phyloP scores from a whole-genome alignment of 345 rosid genomes.

The Populus davidiana region DNA sequence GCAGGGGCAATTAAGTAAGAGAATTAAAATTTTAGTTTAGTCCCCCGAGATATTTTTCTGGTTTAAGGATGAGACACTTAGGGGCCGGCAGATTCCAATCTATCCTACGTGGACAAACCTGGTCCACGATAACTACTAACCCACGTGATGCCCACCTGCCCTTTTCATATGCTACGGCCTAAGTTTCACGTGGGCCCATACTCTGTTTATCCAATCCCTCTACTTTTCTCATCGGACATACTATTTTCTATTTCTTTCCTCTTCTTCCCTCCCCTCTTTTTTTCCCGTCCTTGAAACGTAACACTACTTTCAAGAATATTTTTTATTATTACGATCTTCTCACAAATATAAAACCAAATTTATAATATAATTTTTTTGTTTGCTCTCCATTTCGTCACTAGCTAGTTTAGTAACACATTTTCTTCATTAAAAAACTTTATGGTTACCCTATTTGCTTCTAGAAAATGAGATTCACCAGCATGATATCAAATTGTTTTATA shows the following conservation, averaged over 20 bases:
- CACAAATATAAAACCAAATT: no score
- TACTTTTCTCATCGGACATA: no score
- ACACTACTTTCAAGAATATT: no score
- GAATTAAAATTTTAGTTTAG: background rate
- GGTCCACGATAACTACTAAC: conserved; percentile 23
- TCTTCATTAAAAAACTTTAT: background rate
- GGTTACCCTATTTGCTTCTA: background rate
- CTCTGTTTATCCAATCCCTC: background rate
- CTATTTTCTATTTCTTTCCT: no score
- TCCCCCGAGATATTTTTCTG: background rate
- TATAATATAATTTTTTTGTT: no score
- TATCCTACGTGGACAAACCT: conserved; percentile 49
- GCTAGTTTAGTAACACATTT: no score
- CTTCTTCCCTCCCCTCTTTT: no score
- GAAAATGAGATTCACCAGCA: no score
- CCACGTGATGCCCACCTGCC: conserved; percentile 56
- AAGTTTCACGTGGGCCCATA: conserved; percentile 23
- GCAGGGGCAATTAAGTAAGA: background rate
- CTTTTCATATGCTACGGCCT: background rate
- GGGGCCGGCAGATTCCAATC: conserved; percentile 30
- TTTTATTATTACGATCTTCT: no score
- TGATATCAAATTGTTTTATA: no score
- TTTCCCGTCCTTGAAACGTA: no score
- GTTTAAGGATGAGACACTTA: background rate
- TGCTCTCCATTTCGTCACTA: no score